A percentile compares a stretch with the other conserved stretches of the same genome.
These are phyloP conservation scores for Neoboletus brunneissimus DNA, from an alignment of 768 basidiomycete genomes.

Conservation along the genomic window DNA sequence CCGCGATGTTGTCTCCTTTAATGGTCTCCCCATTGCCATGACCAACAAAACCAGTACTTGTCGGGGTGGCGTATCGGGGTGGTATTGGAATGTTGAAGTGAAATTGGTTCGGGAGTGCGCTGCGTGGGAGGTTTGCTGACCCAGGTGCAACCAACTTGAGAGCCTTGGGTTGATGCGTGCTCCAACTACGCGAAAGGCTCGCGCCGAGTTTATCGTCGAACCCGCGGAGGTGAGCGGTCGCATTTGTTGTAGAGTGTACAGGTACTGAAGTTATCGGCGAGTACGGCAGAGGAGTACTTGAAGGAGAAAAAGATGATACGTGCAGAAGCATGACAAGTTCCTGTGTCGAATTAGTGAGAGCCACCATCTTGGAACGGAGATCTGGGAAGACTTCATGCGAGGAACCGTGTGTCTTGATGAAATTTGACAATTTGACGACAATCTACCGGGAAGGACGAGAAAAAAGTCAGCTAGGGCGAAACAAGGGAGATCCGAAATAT, in stretches of 20 bases:
- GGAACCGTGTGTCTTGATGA: conserved; percentile 62
- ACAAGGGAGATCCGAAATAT: background rate
- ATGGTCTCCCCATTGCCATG: conserved; percentile 16
- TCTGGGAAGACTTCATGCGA: conserved; percentile 54
- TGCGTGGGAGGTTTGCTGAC: conserved; percentile 43
- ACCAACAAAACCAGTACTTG: conserved; percentile 1
- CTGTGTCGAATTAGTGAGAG: conserved; percentile 79
- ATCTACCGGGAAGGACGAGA: conserved; percentile 41
- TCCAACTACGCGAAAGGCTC: conserved; percentile 58
- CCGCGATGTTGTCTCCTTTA: conserved; percentile 17
- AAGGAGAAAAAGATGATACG: conserved; percentile 75
- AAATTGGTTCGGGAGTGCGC: conserved; percentile 50
- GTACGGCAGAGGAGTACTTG: conserved; percentile 51
- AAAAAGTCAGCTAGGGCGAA: conserved; percentile 4
- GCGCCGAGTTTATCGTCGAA: conserved; percentile 49
- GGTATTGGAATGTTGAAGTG: conserved; percentile 42
- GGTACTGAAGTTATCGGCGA: conserved; percentile 51
- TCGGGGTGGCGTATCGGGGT: conserved; percentile 14
- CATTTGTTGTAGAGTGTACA: conserved; percentile 12
- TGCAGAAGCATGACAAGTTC: conserved; percentile 85
- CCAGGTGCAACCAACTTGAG: conserved; percentile 37
- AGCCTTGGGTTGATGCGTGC: conserved; percentile 46
- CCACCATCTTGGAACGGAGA: conserved; percentile 68
- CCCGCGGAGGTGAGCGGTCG: conserved; percentile 18
- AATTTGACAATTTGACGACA: conserved; percentile 72